phyloP scores from a whole-genome alignment of 2,329 filamentous ascomycete genomes.

The Tolypocladium album region DNA sequence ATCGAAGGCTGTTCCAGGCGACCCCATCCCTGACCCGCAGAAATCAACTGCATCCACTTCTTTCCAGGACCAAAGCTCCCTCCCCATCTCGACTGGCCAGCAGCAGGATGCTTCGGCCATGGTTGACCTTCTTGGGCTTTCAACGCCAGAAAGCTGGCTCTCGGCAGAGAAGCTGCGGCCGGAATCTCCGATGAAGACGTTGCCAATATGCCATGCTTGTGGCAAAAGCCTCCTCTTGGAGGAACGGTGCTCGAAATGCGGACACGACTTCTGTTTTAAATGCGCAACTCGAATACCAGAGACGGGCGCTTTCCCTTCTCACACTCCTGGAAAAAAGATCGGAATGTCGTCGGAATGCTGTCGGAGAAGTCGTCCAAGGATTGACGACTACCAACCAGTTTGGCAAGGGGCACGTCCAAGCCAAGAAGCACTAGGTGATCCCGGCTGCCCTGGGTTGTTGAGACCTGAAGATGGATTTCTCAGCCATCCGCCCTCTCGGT shows the following conservation, averaged over 20 bases:
- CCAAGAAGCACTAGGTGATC: background rate
- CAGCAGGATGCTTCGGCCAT: constrained; percentile 33
- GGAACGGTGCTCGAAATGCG: constrained; percentile 34
- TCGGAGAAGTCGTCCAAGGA: background rate
- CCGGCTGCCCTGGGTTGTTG: background rate
- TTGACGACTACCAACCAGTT: background rate
- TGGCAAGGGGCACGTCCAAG: background rate
- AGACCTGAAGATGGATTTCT: background rate
- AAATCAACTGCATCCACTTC: background rate
- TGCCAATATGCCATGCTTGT: constrained; percentile 39
- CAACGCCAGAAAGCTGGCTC: constrained; percentile 34
- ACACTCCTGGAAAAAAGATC: background rate
- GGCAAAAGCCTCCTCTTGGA: constrained; percentile 26
- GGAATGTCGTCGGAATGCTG: background rate
- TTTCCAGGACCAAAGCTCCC: constrained; percentile 1
- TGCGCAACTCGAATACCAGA: constrained; percentile 27
- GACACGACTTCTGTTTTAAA: constrained; percentile 37
- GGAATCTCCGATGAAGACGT: constrained; percentile 11
- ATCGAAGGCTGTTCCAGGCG: background rate
- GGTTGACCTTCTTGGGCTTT: constrained; percentile 34
- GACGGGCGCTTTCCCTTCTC: background rate
- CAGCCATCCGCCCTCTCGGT: background rate
- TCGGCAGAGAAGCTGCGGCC: constrained; percentile 23
- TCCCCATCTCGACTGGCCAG: constrained; percentile 22
- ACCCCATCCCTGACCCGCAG: background rate